phyloP scores from a whole-genome alignment of 1,284 basidiomycete genomes.

The Boletus smithii region DNA sequence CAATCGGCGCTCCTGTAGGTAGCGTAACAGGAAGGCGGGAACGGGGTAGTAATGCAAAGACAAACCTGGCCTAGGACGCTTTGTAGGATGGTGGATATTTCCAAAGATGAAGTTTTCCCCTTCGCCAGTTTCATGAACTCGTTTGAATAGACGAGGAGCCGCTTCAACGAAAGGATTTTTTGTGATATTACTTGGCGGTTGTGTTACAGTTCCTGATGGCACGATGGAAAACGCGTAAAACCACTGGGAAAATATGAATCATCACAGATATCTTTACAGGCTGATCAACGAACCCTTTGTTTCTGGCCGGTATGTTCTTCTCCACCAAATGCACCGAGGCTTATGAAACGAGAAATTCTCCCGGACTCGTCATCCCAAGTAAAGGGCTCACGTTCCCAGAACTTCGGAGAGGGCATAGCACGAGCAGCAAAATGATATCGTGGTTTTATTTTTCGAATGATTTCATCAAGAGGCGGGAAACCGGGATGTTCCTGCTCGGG shows the following conservation, averaged over 20 bases:
- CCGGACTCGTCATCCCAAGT: slow-evolving; percentile 73
- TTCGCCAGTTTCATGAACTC: slow-evolving; percentile 44
- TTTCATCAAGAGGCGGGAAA: slow-evolving; percentile 63
- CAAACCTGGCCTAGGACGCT: slow-evolving; percentile 55
- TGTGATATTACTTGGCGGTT: slow-evolving; percentile 65
- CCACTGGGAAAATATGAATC: slow-evolving; percentile 46
- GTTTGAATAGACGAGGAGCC: slow-evolving; percentile 46
- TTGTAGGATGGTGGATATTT: slow-evolving; percentile 50
- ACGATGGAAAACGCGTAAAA: slow-evolving; percentile 75
- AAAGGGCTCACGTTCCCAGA: slow-evolving; percentile 93
- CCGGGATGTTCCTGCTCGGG: slow-evolving; percentile 44
- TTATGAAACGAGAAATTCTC: slow-evolving; percentile 74
- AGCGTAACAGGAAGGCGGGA: not conserved
- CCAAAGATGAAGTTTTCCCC: slow-evolving; percentile 71
- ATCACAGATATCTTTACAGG: not conserved
- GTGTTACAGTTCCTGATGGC: slow-evolving; percentile 36
- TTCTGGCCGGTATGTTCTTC: slow-evolving; percentile 59
- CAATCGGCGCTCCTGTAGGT: slow-evolving; percentile 27
- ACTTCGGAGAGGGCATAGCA: slow-evolving; percentile 56
- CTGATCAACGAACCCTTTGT: slow-evolving; percentile 61
- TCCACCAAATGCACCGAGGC: slow-evolving; percentile 82
- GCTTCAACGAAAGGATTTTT: slow-evolving; percentile 66
- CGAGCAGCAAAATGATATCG: slow-evolving; percentile 76
- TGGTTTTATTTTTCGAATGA: slow-evolving; percentile 64
- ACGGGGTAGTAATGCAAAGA: not conserved